These are phyloP conservation scores for Elsinoe australis DNA, from an alignment of 2,329 filamentous ascomycete genomes.

Conservation along the genomic window DNA sequence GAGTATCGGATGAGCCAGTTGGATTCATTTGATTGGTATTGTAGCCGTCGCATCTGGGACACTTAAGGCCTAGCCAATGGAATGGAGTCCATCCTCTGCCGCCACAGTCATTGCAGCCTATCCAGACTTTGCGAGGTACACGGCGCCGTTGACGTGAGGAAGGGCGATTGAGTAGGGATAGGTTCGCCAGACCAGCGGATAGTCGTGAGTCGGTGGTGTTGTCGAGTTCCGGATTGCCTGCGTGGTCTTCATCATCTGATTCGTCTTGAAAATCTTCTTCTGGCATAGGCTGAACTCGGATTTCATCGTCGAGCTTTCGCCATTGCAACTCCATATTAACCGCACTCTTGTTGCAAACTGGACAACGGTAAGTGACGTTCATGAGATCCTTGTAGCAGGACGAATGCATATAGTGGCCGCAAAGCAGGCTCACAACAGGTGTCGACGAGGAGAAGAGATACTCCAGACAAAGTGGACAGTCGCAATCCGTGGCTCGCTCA, in stretches of 20 bases:
- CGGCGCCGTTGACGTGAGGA: constrained; percentile 6
- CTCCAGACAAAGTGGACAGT: constrained; percentile 94
- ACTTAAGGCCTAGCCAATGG: constrained; percentile 93
- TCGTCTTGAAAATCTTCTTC: constrained; percentile 31
- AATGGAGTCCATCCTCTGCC: constrained; percentile 79
- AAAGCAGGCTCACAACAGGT: constrained; percentile 87
- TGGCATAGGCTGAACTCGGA: constrained; percentile 87
- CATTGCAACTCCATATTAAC: constrained; percentile 96
- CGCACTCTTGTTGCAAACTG: constrained; percentile 93
- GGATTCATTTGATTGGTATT: constrained; percentile 45
- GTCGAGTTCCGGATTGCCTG: neutral
- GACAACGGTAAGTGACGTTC: constrained; percentile 86
- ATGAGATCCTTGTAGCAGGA: constrained; percentile 84
- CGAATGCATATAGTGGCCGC: constrained; percentile 91
- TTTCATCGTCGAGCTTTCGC: constrained; percentile 79
- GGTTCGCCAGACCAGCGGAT: neutral
- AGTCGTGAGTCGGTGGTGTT: constrained; percentile 8
- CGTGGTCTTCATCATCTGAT: constrained; percentile 21
- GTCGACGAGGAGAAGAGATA: constrained; percentile 91
- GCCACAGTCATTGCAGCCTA: constrained; percentile 92
- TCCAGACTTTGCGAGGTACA: constrained; percentile 51
- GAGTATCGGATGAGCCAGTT: constrained; percentile 32
- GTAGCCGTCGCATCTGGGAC: constrained; percentile 52
- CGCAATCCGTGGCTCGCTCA: constrained; percentile 85
- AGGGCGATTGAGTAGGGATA: neutral